A percentile compares a stretch with the other conserved stretches of the same genome.
Conservation (phyloP, 2,329 filamentous ascomycete species). For the Cordyceps cicadae region DNA sequence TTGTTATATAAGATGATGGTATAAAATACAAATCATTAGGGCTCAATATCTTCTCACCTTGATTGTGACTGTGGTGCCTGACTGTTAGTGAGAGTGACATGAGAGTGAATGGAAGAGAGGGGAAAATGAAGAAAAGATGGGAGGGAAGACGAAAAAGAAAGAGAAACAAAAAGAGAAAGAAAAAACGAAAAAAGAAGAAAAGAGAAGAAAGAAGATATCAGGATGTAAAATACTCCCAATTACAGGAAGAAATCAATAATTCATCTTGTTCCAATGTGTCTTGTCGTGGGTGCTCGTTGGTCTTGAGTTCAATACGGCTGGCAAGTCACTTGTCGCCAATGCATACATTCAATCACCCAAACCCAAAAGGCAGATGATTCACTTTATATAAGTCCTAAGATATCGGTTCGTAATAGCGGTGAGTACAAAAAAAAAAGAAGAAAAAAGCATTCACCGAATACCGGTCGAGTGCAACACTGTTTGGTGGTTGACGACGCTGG, state of each 20-base stretch:
- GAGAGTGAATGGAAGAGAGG: background rate
- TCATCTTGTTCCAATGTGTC: too few relatives aligned
- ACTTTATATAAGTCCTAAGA: background rate
- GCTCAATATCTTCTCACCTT: constrained; percentile 3
- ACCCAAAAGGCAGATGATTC: background rate
- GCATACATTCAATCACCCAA: background rate
- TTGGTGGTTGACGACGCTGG: constrained; percentile 3
- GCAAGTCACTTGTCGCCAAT: background rate
- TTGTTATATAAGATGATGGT: constrained; percentile 12
- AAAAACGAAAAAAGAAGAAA: too few relatives aligned
- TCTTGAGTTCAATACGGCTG: background rate
- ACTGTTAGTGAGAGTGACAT: too few relatives aligned
- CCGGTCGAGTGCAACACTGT: background rate
- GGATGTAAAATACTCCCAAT: too few relatives aligned
- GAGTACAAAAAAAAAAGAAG: background rate
- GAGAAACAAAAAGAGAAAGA: background rate
- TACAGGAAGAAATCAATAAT: too few relatives aligned
- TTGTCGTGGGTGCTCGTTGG: background rate
- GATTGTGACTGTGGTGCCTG: background rate
- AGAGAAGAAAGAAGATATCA: too few relatives aligned
- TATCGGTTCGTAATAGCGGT: background rate
- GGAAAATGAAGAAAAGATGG: background rate
- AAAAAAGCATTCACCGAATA: background rate
- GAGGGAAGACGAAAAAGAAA: background rate
- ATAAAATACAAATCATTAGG: constrained; percentile 12